phyloP scores from a whole-genome alignment of 2,329 filamentous ascomycete genomes.

The Paracoccidioides brasiliensis region DNA sequence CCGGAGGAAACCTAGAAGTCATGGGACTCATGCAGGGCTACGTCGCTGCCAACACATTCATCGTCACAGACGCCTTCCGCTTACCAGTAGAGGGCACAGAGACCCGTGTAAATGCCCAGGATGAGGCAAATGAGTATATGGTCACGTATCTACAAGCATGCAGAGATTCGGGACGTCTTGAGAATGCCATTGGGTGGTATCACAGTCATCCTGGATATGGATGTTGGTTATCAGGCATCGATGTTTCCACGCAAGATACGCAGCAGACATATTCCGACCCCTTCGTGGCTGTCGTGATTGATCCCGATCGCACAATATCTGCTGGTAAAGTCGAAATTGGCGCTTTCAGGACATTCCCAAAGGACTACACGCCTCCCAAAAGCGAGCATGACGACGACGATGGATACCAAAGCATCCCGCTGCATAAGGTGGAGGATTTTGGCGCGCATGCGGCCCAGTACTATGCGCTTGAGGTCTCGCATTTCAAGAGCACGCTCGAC shows the following conservation, averaged over 20 bases:
- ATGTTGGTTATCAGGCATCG: conserved; percentile 94
- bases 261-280: conserved; percentile 82
- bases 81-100: conserved; percentile 97
- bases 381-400: conserved; percentile 31
- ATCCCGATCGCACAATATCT: conserved; percentile 88
- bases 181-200: conserved; percentile 97
- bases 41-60: conserved; percentile 65
- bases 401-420: conserved; percentile 54
- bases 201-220: conserved; percentile 96
- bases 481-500: conserved; percentile 90
- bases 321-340: conserved; percentile 95
- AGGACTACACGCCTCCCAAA: conserved; percentile 49
- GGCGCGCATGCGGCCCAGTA: conserved; percentile 84
- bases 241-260: conserved; percentile 73
- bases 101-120: conserved; percentile 89
- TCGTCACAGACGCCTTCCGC: conserved; percentile 88
- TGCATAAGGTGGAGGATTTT: conserved; percentile 92
- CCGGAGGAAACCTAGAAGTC: conserved; percentile 79
- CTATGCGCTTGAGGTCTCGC: conserved; percentile 80
- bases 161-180: conserved; percentile 61
- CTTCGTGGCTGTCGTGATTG: conserved; percentile 90
- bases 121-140: conserved; percentile 95
- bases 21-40: conserved; percentile 99
- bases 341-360: conserved; percentile 83
- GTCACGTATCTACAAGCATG: conserved; percentile 68